These are phyloP conservation scores for Aspergillus carbonarius DNA, from an alignment of 2,329 filamentous ascomycete genomes.

Conservation along the genomic window DNA sequence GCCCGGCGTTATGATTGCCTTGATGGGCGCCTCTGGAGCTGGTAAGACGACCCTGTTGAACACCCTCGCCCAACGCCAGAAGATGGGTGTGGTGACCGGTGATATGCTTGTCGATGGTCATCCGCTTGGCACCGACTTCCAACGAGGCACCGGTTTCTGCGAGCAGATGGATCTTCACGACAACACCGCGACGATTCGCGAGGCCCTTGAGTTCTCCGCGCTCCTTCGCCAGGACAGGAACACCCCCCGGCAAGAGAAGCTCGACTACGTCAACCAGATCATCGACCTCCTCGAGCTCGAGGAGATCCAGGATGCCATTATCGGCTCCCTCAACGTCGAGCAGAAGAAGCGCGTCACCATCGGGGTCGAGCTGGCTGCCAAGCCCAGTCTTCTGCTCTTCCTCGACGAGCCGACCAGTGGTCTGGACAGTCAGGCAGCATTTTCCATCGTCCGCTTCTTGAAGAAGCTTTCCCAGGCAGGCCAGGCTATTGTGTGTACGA, in stretches of 20 bases:
- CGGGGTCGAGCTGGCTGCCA: conserved; percentile 69
- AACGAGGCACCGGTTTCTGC: conserved; percentile 68
- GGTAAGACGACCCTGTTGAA: conserved; percentile 84
- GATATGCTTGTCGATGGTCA: conserved; percentile 71
- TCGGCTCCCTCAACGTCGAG: conserved; percentile 65
- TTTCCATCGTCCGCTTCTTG: conserved; percentile 66
- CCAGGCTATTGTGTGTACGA: conserved; percentile 72
- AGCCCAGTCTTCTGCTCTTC: conserved; percentile 67
- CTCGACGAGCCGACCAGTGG: conserved; percentile 71
- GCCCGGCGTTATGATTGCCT: conserved; percentile 74
- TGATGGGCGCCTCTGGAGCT: conserved; percentile 79
- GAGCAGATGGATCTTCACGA: conserved; percentile 73
- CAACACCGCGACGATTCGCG: conserved; percentile 64
- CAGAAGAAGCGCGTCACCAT: conserved; percentile 72
- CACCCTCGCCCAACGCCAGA: conserved; percentile 71
- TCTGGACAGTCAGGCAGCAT: conserved; percentile 68
- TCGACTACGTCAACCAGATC: conserved; percentile 66
- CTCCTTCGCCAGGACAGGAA: conserved; percentile 60
- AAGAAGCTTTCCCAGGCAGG: conserved; percentile 66
- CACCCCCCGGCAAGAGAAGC: conserved; percentile 59
- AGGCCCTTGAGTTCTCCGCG: conserved; percentile 69
- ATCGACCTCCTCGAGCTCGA: conserved; percentile 65
- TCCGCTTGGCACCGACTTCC: conserved; percentile 61
- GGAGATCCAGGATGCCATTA: conserved; percentile 66
- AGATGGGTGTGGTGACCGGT: conserved; percentile 62